These are phyloP conservation scores for Arthroderma sp. DNA, from an alignment of 2,329 filamentous ascomycete genomes.

Conservation along the genomic window DNA sequence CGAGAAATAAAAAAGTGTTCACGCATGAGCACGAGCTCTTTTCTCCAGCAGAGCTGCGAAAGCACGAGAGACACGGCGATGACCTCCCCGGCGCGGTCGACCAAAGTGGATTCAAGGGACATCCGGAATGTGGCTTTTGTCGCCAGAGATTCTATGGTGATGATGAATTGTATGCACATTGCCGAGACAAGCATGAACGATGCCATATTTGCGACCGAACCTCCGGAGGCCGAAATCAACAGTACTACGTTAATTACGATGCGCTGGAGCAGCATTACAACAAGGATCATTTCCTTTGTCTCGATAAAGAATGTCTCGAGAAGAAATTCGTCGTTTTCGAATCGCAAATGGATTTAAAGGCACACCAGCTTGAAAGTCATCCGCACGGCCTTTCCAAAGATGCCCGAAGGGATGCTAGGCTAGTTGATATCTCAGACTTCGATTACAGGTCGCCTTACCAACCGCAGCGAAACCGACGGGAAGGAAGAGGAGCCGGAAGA, in stretches of 20 bases:
- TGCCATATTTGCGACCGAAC: constrained; percentile 84
- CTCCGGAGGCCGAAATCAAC: constrained; percentile 51
- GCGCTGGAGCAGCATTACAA: constrained; percentile 75
- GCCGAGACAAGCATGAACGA: constrained; percentile 82
- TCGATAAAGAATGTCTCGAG: constrained; percentile 76
- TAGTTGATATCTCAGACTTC: constrained; percentile 79
- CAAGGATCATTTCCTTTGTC: constrained; percentile 74
- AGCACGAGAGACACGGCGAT: constrained; percentile 82
- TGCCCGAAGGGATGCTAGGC: constrained; percentile 64
- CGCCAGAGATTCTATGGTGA: constrained; percentile 85
- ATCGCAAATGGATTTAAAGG: constrained; percentile 87
- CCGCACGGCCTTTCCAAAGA: constrained; percentile 70
- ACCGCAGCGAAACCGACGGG: constrained; percentile 44
- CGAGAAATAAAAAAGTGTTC: constrained; percentile 93
- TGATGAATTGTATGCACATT: constrained; percentile 89
- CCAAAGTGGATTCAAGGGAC: constrained; percentile 91
- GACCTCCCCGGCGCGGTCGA: constrained; percentile 79
- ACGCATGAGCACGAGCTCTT: constrained; percentile 96
- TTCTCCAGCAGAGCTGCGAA: constrained; percentile 62
- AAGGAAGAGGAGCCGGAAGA: constrained; percentile 45
- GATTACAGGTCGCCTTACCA: constrained; percentile 63
- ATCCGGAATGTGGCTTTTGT: constrained; percentile 90
- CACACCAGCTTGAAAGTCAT: constrained; percentile 76
- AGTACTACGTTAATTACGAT: constrained; percentile 86
- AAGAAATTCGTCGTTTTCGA: constrained; percentile 98